Evolutionary conservation across 2,329 filamentous ascomycete genomes (phyloP).

Genomic region (Alternaria infectoria): DNA sequence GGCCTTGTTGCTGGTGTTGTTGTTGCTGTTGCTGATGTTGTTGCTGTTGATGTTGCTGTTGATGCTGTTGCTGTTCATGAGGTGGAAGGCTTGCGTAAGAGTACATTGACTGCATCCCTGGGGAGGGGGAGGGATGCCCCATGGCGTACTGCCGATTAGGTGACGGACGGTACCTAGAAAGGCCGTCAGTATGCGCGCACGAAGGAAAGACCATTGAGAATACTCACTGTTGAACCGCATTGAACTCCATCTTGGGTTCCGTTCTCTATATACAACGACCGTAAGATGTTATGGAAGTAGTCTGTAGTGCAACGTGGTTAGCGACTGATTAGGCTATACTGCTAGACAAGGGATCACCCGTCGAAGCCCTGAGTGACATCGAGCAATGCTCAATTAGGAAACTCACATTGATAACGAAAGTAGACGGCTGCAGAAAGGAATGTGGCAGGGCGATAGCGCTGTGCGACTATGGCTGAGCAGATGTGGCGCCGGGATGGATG

Average conservation of each 20-base stretch:
- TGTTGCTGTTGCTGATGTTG: background rate
- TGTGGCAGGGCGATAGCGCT: constrained; percentile 44
- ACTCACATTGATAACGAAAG: constrained; percentile 39
- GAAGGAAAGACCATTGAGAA: constrained; percentile 1
- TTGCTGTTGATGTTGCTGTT: background rate
- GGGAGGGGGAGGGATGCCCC: constrained; percentile 36
- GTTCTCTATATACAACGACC: constrained; percentile 33
- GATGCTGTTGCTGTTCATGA: constrained; percentile 34
- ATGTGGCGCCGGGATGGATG: constrained; percentile 32
- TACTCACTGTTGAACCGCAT: constrained; percentile 50
- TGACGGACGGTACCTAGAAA: constrained; percentile 45
- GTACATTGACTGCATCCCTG: constrained; percentile 47
- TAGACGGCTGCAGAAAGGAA: constrained; percentile 40
- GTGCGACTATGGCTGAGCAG: constrained; percentile 39
- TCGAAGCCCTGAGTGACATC: constrained; percentile 11
- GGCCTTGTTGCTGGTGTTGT: constrained; percentile 5
- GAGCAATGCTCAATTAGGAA: constrained; percentile 21
- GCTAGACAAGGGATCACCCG: constrained; percentile 28
- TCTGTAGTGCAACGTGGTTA: constrained; percentile 34
- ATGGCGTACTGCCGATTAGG: constrained; percentile 45
- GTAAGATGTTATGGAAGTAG: constrained; percentile 24
- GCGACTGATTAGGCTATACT: constrained; percentile 28
- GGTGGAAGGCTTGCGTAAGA: constrained; percentile 36
- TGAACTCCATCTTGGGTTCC: constrained; percentile 51
- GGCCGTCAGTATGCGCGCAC: constrained; percentile 26